Evolutionary conservation across 2,329 filamentous ascomycete species (phyloP), one percentile per base, ranked within the genome.

Genomic region (Shiraia sp.): DNA sequence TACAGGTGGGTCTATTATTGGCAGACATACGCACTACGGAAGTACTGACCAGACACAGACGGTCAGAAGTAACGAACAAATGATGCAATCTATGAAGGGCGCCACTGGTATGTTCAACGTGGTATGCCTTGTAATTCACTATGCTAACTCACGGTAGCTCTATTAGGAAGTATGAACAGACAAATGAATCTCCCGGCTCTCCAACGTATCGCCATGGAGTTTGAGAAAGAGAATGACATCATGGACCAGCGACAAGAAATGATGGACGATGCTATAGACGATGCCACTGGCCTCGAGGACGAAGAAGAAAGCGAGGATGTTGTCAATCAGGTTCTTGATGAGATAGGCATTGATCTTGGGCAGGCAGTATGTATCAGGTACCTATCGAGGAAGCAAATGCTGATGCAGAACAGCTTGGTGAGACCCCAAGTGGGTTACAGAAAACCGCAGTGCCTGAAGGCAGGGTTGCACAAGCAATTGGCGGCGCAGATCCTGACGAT

Each of bases 81-180:
- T 99, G 93, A 96, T 96, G 91, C 90, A 96, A 72, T 93, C 91
- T 7, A 97, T 99, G 93, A 99, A 96, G 72, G 93, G 93, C 24
- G 93, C 93, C 4, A 97, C 93, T 1, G 45, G 65, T 66, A 55
- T 23, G 57, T 32, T 4, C 10, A 30, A n/a, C 6, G 13, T 9
- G 8, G 3, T n/a, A 6, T 30, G 28, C 16, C 22, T 10, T 3
- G 2, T 3, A 32, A 19, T 28, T 31, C 2, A 10, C 55, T 68
- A 46, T n/a, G n/a, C n/a, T n/a, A n/a, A 65, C 45, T 22, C 8
- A 8, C 10, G 7, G 24, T 44, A 69, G 85, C 86, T 72, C 85
- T 96, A 2, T 77, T 99, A 6, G 90, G 91, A 40, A 95, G 88
- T 74, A 99, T 99, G 93, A 99, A 99, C 72, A 82, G 88, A 53